phyloP scores from a whole-genome alignment of 352 stramenopile species.

The Phytophthora chlamydospora region DNA sequence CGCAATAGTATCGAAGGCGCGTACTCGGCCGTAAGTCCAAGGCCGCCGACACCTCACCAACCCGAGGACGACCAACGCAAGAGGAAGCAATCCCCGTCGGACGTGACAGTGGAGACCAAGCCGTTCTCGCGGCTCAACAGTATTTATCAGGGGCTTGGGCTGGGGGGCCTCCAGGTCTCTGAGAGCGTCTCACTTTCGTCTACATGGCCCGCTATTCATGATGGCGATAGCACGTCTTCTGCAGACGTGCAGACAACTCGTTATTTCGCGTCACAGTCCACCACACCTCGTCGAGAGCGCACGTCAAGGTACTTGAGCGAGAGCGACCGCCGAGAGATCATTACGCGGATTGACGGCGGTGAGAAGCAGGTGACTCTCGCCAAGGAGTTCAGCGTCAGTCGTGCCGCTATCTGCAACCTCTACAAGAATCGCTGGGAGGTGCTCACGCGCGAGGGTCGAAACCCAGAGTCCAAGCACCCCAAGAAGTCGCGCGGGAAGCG shows the following conservation, averaged over 20 bases:
- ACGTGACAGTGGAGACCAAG: conserved; percentile 1
- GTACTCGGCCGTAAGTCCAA: conserved; percentile 20
- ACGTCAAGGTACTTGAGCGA: conserved; percentile 37
- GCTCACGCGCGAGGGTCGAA: conserved; percentile 41
- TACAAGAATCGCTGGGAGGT: conserved; percentile 63
- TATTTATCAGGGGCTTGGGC: conserved; percentile 18
- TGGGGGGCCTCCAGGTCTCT: conserved; percentile 9
- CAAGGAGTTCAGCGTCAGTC: conserved; percentile 54
- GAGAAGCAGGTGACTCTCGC: conserved; percentile 59
- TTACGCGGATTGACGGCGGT: conserved; percentile 47
- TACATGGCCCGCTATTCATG: conserved; percentile 18
- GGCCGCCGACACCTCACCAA: neutral
- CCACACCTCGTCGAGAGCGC: conserved; percentile 28
- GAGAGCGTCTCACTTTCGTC: conserved; percentile 20
- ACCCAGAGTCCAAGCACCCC: conserved; percentile 27
- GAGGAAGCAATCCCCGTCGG: conserved; percentile 16
- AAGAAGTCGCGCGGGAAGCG: conserved; percentile 18
- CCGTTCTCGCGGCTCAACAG: conserved; percentile 13
- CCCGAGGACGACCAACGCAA: conserved; percentile 19
- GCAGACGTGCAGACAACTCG: conserved; percentile 3
- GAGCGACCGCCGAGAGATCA: conserved; percentile 42
- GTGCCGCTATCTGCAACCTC: conserved; percentile 59
- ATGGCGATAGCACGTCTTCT: conserved; percentile 6
- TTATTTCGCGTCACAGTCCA: conserved; percentile 32
- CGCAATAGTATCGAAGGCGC: conserved; percentile 31